Conservation (phyloP, 768 basidiomycete species). For the Mycena amicta region DNA sequence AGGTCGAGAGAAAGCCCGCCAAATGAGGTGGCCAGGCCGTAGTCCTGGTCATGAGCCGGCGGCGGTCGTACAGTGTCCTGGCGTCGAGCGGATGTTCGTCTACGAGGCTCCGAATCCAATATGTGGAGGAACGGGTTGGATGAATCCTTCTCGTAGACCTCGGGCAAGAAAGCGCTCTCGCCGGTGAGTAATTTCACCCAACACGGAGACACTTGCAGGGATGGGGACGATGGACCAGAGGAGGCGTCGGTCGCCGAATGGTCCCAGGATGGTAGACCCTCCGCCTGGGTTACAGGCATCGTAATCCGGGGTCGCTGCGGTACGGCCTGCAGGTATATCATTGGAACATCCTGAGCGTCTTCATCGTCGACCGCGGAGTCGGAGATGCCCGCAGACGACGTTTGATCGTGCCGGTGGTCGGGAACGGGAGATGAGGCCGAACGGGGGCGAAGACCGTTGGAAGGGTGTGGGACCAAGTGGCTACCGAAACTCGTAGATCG, state of each 20-base stretch:
- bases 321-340: background rate
- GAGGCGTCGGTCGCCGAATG: background rate
- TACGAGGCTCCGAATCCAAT: background rate
- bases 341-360: background rate
- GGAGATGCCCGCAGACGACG: background rate
- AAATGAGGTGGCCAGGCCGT: background rate
- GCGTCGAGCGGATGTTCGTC: background rate
- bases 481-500: background rate
- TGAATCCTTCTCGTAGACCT: background rate
- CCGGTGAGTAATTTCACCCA: background rate
- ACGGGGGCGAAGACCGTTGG: background rate
- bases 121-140: background rate
- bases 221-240: background rate
- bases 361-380: background rate
- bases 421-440: background rate
- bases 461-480: background rate
- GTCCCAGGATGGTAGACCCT: background rate
- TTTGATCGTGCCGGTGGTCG: background rate
- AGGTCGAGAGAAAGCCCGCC: background rate
- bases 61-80: background rate
- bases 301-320: background rate
- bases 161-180: background rate
- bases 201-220: background rate
- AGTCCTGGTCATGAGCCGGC: background rate
- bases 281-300: background rate